Evolutionary conservation across 2,329 filamentous ascomycete genomes (phyloP), one percentile per base, ranked within the genome.

Genomic region (Epichloe sibirici): DNA sequence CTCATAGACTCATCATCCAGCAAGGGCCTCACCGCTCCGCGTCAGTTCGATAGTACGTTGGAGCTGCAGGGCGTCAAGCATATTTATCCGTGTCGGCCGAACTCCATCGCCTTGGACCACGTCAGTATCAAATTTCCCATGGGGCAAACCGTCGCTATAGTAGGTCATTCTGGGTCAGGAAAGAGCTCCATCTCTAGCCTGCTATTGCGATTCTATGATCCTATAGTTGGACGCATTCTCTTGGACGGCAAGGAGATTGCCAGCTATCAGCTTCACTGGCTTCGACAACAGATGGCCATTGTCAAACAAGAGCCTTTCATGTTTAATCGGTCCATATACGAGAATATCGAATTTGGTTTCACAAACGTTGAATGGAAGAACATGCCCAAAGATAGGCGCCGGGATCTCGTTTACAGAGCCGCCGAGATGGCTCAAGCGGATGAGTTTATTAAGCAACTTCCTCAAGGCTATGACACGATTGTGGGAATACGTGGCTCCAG

Each of bases 201-300:
- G 3, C 55, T 78, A 0, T 74, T 78, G 58, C 64, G 79, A 2
- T 81, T 79, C 63, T 83, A 80, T 59, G 69, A 75, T 31, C 69
- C 74, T 1, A 64, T 65, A 1, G 61, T 66, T 1, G 74, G 73
- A 1, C 49, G 53, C 2, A 66, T 75, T n/a, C 54, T 55, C 5
- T 58, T 73, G 3, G 72, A 69, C 15, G 62, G 62, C 4, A 60
- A 65, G 17, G 61, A 70, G 21, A 65, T 75, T 17, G 17, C 25
- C 4, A 59, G 66, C 2, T 55, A 73, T 12, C 68, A 75, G 45
- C 55, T 74, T 7, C 69, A 67, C 45, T 75, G 73, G 72, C 70
- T 72, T 62, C 65, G 74, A 49, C 66, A 66, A 1, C 69, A 74
- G 45, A 73, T 77, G n/a, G 67, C 69, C 0, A 59, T 76, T 4